These are phyloP conservation scores for Myxozyma geophila DNA, from an alignment of 805 yeast species.

Conservation along the genomic window DNA sequence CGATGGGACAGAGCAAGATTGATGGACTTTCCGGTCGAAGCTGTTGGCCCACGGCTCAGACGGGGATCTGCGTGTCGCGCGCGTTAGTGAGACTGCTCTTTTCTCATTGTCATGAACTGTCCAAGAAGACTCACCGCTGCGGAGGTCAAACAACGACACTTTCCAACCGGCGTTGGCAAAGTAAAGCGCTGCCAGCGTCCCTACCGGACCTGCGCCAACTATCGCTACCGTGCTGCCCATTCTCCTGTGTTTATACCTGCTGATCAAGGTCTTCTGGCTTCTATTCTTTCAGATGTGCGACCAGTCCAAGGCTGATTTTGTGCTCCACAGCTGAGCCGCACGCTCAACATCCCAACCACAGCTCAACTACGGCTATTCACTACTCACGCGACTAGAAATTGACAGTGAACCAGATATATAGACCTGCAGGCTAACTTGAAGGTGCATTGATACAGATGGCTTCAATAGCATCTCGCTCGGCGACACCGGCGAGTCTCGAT, in stretches of 20 bases:
- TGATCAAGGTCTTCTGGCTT: background rate
- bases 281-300: too few species aligned
- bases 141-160: slow-evolving; percentile 72
- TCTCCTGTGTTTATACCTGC: background rate
- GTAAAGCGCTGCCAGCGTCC: slow-evolving; percentile 82
- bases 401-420: too few species aligned
- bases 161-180: slow-evolving; percentile 70
- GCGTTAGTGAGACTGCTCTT: background rate
- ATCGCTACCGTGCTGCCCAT: slow-evolving; percentile 42
- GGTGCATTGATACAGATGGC: background rate
- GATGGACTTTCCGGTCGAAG: slow-evolving; percentile 56
- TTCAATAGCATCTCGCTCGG: slow-evolving; percentile 7
- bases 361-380: too few species aligned
- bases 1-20: slow-evolving; percentile 87
- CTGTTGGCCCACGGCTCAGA: slow-evolving; percentile 2
- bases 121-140: slow-evolving; percentile 64
- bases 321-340: too few species aligned
- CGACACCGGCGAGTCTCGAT: slow-evolving; percentile 1
- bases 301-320: background rate
- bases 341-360: too few species aligned
- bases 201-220: slow-evolving; percentile 91
- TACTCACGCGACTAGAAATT: too few species aligned
- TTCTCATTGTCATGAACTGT: background rate
- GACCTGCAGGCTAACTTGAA: background rate
- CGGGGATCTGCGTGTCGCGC: slow-evolving; percentile 22